A percentile compares a stretch with the other conserved stretches of the same genome.
Evolutionary conservation across 2,329 filamentous ascomycete genomes (phyloP).

Genomic region (Plectosphaerella sp.): DNA sequence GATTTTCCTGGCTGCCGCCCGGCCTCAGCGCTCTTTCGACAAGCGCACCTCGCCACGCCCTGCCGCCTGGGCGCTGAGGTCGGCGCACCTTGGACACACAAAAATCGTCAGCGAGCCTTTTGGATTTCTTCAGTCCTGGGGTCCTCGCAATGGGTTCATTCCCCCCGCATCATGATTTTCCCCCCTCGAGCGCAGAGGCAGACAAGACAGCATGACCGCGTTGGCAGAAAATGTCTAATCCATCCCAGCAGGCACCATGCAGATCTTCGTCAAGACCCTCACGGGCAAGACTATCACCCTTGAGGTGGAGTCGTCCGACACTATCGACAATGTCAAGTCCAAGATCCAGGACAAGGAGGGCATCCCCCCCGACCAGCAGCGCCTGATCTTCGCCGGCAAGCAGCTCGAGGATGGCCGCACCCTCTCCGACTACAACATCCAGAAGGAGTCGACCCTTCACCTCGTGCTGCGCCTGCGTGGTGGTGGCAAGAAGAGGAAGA

Average conservation of each 20-base stretch:
- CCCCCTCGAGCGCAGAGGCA: background rate
- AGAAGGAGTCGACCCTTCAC: slow-evolving; percentile 99
- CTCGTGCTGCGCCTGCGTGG: slow-evolving; percentile 96
- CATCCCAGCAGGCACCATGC: slow-evolving; percentile 58
- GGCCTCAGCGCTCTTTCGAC: background rate
- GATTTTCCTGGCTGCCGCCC: background rate
- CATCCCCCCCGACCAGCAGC: slow-evolving; percentile 98
- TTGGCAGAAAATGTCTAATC: slow-evolving; percentile 28
- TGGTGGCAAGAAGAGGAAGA: slow-evolving; percentile 99
- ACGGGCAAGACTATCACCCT: slow-evolving; percentile 99
- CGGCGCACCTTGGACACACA: too few relatives aligned
- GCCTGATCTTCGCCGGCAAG: slow-evolving; percentile 99
- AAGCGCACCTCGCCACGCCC: background rate
- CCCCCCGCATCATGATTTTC: background rate
- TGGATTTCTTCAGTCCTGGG: background rate
- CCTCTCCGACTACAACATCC: slow-evolving; percentile 99
- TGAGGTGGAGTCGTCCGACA: slow-evolving; percentile 99
- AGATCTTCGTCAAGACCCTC: slow-evolving; percentile 79
- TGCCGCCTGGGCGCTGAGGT: too few relatives aligned
- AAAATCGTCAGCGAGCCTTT: too few relatives aligned
- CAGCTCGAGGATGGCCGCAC: slow-evolving; percentile 99
- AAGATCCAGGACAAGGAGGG: slow-evolving; percentile 99
- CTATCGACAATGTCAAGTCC: slow-evolving; percentile 99
- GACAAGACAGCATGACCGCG: too few relatives aligned
- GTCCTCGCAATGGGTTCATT: background rate